Conservation (phyloP, 345 rosid genomes). For the Conringia planisiliqua region DNA sequence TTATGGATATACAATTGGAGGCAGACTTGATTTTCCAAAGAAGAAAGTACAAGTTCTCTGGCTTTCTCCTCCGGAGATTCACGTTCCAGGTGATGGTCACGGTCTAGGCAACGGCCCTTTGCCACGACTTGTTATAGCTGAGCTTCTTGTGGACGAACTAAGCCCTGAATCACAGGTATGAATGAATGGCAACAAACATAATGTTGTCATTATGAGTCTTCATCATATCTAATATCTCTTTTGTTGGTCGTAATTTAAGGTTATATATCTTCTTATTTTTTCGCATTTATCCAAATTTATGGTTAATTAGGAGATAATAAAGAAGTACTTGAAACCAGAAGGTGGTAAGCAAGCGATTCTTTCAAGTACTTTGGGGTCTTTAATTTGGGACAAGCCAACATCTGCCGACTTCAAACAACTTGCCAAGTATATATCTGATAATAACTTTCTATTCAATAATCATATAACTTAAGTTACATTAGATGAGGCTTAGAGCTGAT, state of each 20-base stretch:
- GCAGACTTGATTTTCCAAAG: slow-evolving; percentile 69
- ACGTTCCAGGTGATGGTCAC: slow-evolving; percentile 36
- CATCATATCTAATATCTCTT: background rate
- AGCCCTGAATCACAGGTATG: slow-evolving; percentile 66
- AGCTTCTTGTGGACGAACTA: slow-evolving; percentile 76
- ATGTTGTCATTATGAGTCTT: background rate
- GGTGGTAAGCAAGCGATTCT: slow-evolving; percentile 63
- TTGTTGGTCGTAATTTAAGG: background rate
- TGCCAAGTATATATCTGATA: slow-evolving; percentile 48
- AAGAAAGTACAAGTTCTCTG: slow-evolving; percentile 73
- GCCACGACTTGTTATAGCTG: slow-evolving; percentile 79
- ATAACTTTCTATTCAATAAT: background rate
- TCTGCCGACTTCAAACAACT: slow-evolving; percentile 67
- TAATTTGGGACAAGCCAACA: slow-evolving; percentile 80
- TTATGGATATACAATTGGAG: slow-evolving; percentile 62
- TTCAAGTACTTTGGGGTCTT: slow-evolving; percentile 72
- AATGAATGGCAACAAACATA: background rate
- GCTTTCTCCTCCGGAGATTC: slow-evolving; percentile 68
- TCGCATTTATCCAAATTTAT: background rate
- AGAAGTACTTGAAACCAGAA: slow-evolving; percentile 54
- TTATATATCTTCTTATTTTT: background rate
- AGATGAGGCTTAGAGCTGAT: background rate
- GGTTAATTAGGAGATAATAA: slow-evolving; percentile 60
- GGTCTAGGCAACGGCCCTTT: slow-evolving; percentile 61
- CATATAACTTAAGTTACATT: background rate